Conservation (phyloP, 371 early-diverging fungal species). For the Lichtheimia ramosa region DNA sequence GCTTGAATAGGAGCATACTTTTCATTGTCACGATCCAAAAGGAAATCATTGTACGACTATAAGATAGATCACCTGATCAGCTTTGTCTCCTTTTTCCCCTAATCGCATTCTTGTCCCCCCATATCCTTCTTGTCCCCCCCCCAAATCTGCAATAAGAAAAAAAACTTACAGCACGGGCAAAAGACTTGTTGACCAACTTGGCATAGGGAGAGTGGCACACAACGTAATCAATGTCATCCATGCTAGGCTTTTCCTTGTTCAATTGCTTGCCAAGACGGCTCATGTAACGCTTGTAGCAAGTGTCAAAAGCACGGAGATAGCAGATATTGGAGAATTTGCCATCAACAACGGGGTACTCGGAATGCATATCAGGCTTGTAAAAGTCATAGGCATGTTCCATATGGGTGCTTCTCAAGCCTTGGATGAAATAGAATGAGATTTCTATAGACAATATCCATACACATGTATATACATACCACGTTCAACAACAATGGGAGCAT, state of each 20-base stretch:
- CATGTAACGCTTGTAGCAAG: conserved; percentile 83
- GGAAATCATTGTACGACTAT: conserved; percentile 83
- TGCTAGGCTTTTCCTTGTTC: conserved; percentile 53
- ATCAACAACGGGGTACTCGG: conserved; percentile 96
- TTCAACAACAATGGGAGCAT: conserved; percentile 94
- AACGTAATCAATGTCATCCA: conserved; percentile 77
- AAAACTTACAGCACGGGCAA: conserved; percentile 70
- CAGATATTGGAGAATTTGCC: conserved; percentile 91
- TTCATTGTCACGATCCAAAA: conserved; percentile 71
- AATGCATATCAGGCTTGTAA: conserved; percentile 95
- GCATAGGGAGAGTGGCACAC: conserved; percentile 97
- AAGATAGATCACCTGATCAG: neutral
- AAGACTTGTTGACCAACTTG: conserved; percentile 95
- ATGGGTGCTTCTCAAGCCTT: conserved; percentile 83
- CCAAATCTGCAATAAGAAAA: neutral
- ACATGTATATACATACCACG: conserved; percentile 41
- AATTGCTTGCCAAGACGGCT: conserved; percentile 64
- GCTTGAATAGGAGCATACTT: conserved; percentile 62
- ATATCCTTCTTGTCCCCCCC: neutral
- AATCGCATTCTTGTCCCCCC: neutral
- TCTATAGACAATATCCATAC: neutral
- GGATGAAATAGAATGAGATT: neutral
- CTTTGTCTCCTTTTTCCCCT: too few species aligned
- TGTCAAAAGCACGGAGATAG: conserved; percentile 90
- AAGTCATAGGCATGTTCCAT: conserved; percentile 98